Conservation (phyloP, 2,329 filamentous ascomycete genomes). For the Cladobotryum mycophilum region DNA sequence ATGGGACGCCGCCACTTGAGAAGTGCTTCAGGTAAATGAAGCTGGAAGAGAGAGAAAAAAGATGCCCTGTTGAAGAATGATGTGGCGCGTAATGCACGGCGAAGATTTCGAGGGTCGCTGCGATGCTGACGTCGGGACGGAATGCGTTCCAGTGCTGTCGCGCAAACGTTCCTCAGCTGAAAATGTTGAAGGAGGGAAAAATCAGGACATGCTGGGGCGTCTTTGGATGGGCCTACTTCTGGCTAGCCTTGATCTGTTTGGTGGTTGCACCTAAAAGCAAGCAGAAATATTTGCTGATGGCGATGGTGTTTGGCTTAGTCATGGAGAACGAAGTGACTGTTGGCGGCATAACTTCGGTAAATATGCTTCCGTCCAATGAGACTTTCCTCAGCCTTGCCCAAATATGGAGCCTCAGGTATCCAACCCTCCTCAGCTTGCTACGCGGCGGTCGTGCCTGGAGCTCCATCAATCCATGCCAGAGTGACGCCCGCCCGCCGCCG, state of each 20-base stretch:
- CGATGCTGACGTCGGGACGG: neutral
- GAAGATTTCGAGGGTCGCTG: neutral
- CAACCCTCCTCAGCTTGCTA: constrained; percentile 23
- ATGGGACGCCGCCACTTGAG: neutral
- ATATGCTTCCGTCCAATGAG: neutral
- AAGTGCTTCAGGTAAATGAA: too few species aligned
- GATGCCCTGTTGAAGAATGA: neutral
- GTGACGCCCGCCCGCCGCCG: constrained; percentile 7
- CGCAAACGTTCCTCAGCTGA: too few species aligned
- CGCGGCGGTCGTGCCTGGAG: constrained; percentile 40
- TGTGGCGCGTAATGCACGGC: neutral
- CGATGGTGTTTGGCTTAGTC: neutral
- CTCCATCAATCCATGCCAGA: constrained; percentile 20
- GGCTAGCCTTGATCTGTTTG: neutral
- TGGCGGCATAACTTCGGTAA: neutral
- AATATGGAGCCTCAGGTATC: constrained; percentile 19
- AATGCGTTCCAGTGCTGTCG: too few species aligned
- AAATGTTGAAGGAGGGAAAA: too few species aligned
- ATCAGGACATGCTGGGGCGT: too few species aligned
- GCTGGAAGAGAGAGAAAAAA: neutral
- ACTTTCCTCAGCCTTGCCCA: constrained; percentile 5
- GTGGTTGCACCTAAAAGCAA: neutral
- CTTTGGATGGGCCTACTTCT: too few species aligned
- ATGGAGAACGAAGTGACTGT: neutral
- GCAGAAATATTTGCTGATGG: neutral